phyloP scores from a whole-genome alignment of 202 grass and related monocot species.

The Tripidium arundinaceum region DNA sequence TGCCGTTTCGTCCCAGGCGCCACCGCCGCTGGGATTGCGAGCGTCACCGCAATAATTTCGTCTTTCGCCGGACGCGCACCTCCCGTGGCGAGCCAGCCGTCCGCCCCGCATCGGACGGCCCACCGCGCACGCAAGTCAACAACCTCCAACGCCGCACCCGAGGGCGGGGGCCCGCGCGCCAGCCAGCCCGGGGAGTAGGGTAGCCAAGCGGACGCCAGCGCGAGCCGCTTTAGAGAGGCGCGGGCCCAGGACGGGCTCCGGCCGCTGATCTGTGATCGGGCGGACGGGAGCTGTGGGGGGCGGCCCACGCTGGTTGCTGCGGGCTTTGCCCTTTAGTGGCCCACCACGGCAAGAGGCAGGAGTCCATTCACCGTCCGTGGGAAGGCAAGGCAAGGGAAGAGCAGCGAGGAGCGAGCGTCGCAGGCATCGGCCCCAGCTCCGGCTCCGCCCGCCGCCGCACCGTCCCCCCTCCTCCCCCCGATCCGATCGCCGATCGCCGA shows the following conservation, averaged over 20 bases:
- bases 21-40: background rate
- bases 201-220: slow-evolving; percentile 36
- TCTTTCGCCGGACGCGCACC: slow-evolving; percentile 26
- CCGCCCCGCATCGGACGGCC: slow-evolving; percentile 14
- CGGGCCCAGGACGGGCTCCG: background rate
- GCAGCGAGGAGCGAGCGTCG: slow-evolving; percentile 25
- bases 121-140: background rate
- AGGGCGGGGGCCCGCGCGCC: slow-evolving; percentile 18
- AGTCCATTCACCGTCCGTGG: slow-evolving; percentile 40
- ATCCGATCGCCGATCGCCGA: slow-evolving; percentile 33
- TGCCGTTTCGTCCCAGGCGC: background rate
- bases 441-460: slow-evolving; percentile 23
- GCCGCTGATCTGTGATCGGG: slow-evolving; percentile 1
- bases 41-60: background rate
- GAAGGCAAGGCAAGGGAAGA: slow-evolving; percentile 28
- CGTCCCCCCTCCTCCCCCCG: background rate
- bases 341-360: slow-evolving; percentile 28
- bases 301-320: background rate
- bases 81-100: background rate
- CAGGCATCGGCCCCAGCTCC: slow-evolving; percentile 17
- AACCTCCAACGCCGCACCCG: background rate
- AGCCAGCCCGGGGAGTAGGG: background rate
- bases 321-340: slow-evolving; percentile 32
- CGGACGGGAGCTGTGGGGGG: background rate
- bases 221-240: slow-evolving; percentile 28